Percentiles rank a stretch among this genome's conserved stretches.
Conservation (phyloP, 2,329 filamentous ascomycete genomes). For the Leptographium galeiforme region DNA sequence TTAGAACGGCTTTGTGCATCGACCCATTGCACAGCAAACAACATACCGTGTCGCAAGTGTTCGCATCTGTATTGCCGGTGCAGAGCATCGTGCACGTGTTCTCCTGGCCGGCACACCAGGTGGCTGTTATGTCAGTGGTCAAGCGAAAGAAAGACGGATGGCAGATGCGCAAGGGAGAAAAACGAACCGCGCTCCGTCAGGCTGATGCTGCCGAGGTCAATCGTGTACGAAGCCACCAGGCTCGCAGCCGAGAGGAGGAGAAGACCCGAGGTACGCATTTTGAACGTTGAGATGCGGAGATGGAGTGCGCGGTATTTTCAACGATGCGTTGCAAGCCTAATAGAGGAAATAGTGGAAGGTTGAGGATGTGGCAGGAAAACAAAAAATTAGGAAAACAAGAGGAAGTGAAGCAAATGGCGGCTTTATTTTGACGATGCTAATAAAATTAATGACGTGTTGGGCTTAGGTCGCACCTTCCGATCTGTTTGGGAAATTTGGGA, state of each 20-base stretch:
- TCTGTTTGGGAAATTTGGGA: conserved; percentile 1
- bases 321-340: not conserved
- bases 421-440: not conserved
- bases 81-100: conserved; percentile 39
- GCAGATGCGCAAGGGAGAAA: conserved; percentile 8
- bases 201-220: conserved; percentile 24
- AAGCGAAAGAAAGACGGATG: conserved; percentile 2
- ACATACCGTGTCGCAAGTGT: conserved; percentile 35
- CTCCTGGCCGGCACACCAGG: conserved; percentile 38
- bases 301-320: not conserved
- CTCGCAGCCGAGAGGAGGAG: conserved; percentile 29
- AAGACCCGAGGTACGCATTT: conserved; percentile 29
- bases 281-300: conserved; percentile 9
- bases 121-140: conserved; percentile 21
- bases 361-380: not conserved
- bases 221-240: conserved; percentile 30
- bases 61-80: conserved; percentile 20
- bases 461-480: not conserved
- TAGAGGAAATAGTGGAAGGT: not conserved
- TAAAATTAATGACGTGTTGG: not conserved
- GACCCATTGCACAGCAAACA: not conserved
- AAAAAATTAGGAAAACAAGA: not conserved
- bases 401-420: not conserved
- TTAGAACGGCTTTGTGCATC: not conserved
- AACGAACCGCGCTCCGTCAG: conserved; percentile 23